These are phyloP conservation scores for Haematococcus lacustris DNA, from an alignment of 139 green algal species.

Conservation along the genomic window DNA sequence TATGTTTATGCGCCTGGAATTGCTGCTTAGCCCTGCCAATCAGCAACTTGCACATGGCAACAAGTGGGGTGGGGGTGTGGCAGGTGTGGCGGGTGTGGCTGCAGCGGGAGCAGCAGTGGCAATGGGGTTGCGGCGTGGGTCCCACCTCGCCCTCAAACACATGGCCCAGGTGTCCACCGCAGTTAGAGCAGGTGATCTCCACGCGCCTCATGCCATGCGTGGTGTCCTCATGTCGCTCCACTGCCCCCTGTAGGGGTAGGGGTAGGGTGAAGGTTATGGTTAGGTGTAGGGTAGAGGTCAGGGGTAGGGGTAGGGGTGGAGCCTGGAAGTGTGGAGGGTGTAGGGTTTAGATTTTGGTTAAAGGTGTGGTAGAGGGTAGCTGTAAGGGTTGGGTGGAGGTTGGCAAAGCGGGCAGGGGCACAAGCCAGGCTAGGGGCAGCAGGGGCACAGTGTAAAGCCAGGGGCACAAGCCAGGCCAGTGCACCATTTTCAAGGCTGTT, in stretches of 20 bases:
- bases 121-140: neutral
- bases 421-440: too few species aligned
- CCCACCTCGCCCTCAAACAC: conserved; percentile 82
- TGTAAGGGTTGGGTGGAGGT: too few species aligned
- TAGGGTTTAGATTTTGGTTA: neutral
- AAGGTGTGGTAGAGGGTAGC: neutral
- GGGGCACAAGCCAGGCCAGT: too few species aligned
- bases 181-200: conserved; percentile 39
- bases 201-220: conserved; percentile 26
- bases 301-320: neutral
- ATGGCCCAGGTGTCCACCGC: conserved; percentile 87
- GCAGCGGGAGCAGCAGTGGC: too few species aligned
- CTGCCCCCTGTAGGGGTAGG: conserved; percentile 20
- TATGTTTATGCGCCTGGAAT: neutral
- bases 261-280: neutral
- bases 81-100: too few species aligned
- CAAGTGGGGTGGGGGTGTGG: neutral
- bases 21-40: neutral
- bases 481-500: too few species aligned
- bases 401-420: too few species aligned
- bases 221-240: conserved; percentile 60
- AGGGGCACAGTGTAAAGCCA: too few species aligned
- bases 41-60: neutral
- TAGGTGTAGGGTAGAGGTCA: too few species aligned
- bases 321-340: neutral